Evolutionary conservation across 768 basidiomycete species (phyloP).

Genomic region (Cyclocybe aegerita): DNA sequence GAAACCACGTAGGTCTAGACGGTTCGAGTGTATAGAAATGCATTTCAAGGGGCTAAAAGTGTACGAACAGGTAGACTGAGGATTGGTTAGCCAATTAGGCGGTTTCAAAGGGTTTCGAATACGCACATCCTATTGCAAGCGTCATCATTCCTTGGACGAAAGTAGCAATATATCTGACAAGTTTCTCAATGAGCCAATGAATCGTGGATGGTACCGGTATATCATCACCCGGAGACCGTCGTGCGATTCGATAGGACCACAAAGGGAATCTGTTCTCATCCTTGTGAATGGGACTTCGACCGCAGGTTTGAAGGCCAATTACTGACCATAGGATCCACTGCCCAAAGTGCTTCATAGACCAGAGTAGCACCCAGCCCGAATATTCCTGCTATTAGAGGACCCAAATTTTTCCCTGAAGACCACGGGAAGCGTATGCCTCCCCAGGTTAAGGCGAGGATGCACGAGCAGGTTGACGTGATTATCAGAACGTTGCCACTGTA

Average conservation of each 20-base stretch:
- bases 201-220: not conserved
- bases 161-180: conserved; percentile 7
- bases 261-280: too few relatives aligned
- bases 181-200: not conserved
- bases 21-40: not conserved
- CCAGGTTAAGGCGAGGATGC: too few relatives aligned
- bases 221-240: conserved; percentile 9
- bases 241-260: conserved; percentile 5
- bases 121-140: conserved; percentile 12
- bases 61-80: conserved; percentile 12
- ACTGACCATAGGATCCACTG: too few relatives aligned
- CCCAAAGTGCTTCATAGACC: too few relatives aligned
- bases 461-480: too few relatives aligned
- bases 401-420: too few relatives aligned
- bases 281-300: too few relatives aligned
- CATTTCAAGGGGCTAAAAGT: not conserved
- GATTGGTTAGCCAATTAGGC: not conserved
- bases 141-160: conserved; percentile 17
- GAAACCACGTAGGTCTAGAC: conserved; percentile 27
- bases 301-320: too few relatives aligned
- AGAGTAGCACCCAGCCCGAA: too few relatives aligned
- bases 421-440: too few relatives aligned
- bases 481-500: too few relatives aligned
- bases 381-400: too few relatives aligned
- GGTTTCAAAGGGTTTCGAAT: not conserved